A percentile compares a stretch with the other conserved stretches of the same genome.
Conservation (phyloP, 306 rosid genomes). For the Cicer yamashitae region DNA sequence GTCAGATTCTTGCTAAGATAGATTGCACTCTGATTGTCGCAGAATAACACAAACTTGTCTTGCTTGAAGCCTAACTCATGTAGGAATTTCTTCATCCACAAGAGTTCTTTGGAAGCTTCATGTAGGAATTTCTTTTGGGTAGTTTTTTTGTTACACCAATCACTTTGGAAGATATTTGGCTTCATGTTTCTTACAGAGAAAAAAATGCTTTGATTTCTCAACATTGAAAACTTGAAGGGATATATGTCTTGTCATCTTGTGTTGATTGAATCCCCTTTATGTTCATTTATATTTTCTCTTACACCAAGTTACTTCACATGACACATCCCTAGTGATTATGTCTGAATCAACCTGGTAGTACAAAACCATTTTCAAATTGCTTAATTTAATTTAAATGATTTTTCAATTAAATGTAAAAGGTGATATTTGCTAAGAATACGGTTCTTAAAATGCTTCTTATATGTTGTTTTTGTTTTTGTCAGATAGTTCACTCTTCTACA, state of each 20-base stretch:
- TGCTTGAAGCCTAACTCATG: too few species aligned
- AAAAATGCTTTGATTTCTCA: constrained; percentile 30
- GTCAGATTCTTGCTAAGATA: too few species aligned
- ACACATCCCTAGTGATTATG: constrained; percentile 14
- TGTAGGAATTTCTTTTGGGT: neutral
- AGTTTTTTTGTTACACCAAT: constrained; percentile 23
- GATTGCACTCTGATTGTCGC: too few species aligned
- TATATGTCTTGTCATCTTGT: neutral
- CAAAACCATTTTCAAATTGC: constrained; percentile 14
- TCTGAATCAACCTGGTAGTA: constrained; percentile 24
- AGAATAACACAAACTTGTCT: too few species aligned
- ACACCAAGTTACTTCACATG: constrained; percentile 6
- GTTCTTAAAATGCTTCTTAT: constrained; percentile 30
- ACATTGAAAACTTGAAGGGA: constrained; percentile 31
- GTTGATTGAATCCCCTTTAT: neutral
- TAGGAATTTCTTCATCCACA: too few species aligned
- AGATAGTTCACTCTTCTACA: constrained; percentile 17
- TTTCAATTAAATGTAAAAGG: constrained; percentile 23
- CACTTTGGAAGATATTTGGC: constrained; percentile 7
- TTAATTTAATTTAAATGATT: constrained; percentile 11
- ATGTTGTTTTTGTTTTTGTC: constrained; percentile 19
- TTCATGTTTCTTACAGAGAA: constrained; percentile 18
- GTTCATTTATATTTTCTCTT: constrained; percentile 15
- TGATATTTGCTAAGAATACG: constrained; percentile 3
- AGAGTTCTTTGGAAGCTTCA: too few species aligned